Evolutionary conservation across 2,329 filamentous ascomycete genomes (phyloP), one percentile per base, ranked within the genome.

Genomic region (Xylariaceae sp.): DNA sequence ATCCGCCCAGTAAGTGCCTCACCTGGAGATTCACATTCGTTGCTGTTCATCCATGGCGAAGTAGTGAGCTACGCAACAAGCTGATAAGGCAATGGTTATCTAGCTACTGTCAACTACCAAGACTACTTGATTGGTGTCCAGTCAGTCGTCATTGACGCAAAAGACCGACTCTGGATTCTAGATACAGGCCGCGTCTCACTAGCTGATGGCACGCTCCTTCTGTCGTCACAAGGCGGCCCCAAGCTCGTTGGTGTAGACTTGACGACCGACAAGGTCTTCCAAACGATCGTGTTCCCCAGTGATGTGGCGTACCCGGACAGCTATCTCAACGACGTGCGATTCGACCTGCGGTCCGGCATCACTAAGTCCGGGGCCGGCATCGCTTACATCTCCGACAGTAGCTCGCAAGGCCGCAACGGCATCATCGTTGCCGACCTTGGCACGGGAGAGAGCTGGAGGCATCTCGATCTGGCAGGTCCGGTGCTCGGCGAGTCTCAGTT

Each of bases 311-410:
- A 66, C 41, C 50, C 69, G 11, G 71, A 73, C 51, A 72, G 67
- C 14, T 79, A 79, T 49, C 66, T 76, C 27, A 78, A 78, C 55
- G 75, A 78, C 49, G 64, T 78, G 7, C 71, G 75, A 40, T 73
- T 79, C 58, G 74, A 79, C 51, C 64, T 77, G n/a, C 66, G 68
- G 12, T 41, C 68, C 3, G 55, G 58, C 16, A 25, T 73, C 6
- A 70, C 70, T 0, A 49, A 59, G 12, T 64, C 65, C 2, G 72
- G 73, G 3, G 52, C 68, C 22, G 74, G 74, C 16, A 55, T 77
- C 12, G 74, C 73, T 0, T 79, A 79, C 56, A 76, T 78, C 54
- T 77, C 74, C 20, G 75, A 79, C 52, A 72, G 67, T 25, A 70
- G 65, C 37, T 55, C 57, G 36, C 71, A 74, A 56, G 73, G 74